Percentiles rank a stretch among this genome's conserved stretches.
These are phyloP conservation scores for Cutaneotrichosporon mucoides DNA, from an alignment of 1,284 basidiomycete genomes.

Conservation along the genomic window DNA sequence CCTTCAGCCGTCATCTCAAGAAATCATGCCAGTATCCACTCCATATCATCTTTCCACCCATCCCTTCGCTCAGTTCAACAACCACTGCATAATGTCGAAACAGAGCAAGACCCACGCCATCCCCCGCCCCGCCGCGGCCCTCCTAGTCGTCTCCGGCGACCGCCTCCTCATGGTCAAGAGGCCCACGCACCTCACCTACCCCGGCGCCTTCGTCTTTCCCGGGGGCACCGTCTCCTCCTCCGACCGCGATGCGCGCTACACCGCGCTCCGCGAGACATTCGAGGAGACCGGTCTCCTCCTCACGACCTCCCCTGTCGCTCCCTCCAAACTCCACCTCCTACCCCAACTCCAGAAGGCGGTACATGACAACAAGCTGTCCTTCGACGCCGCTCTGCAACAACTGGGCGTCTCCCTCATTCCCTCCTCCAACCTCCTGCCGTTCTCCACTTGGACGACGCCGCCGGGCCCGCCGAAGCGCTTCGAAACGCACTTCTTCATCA, in stretches of 20 bases:
- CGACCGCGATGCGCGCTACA: conserved; percentile 1
- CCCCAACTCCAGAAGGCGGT: not conserved
- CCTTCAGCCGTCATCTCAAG: too few relatives aligned
- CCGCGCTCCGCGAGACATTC: conserved; percentile 13
- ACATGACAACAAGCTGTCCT: conserved; percentile 4
- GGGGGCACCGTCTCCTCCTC: conserved; percentile 9
- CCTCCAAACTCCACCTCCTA: not conserved
- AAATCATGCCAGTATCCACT: too few relatives aligned
- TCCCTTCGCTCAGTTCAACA: too few relatives aligned
- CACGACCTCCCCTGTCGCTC: not conserved
- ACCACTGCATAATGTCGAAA: too few relatives aligned
- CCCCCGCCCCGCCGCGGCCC: not conserved
- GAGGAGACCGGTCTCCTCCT: conserved; percentile 15
- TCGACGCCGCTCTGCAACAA: not conserved
- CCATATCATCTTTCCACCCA: too few relatives aligned
- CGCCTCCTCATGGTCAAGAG: conserved; percentile 1
- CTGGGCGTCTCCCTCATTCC: not conserved
- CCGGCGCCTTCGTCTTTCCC: conserved; percentile 12
- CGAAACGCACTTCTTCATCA: conserved; percentile 11
- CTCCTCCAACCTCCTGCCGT: not conserved
- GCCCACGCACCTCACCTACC: not conserved
- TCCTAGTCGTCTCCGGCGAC: not conserved
- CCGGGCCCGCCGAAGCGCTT: conserved; percentile 1
- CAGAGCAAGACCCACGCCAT: not conserved
- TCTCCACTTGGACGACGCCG: conserved; percentile 10